phyloP scores from a whole-genome alignment of 2,329 filamentous ascomycete species.

The Diplodia scrobiculata region DNA sequence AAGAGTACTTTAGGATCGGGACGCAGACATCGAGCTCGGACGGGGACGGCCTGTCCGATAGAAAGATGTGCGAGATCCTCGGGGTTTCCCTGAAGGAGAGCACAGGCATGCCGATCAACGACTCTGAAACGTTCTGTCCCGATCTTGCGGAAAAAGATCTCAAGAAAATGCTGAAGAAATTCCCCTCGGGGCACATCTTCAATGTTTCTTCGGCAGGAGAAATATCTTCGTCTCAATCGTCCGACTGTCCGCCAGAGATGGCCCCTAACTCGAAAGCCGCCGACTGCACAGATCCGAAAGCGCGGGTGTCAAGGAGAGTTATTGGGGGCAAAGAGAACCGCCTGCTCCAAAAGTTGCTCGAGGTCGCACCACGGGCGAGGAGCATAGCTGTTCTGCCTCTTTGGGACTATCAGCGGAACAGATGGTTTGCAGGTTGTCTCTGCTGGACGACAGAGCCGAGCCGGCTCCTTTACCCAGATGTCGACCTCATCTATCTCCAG shows the following conservation, averaged over 20 bases:
- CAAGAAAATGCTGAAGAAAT: conserved; percentile 40
- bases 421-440: conserved; percentile 45
- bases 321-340: not conserved
- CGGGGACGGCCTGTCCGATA: not conserved
- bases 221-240: not conserved
- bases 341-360: conserved; percentile 4
- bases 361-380: conserved; percentile 38
- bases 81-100: conserved; percentile 32
- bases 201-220: conserved; percentile 39
- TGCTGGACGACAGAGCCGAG: conserved; percentile 45
- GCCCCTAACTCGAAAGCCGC: not conserved
- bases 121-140: conserved; percentile 8
- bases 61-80: conserved; percentile 35
- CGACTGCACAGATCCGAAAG: not conserved
- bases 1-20: not conserved
- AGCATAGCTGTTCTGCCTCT: conserved; percentile 46
- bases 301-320: too few species aligned
- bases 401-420: conserved; percentile 45
- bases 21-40: not conserved
- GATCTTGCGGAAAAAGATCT: conserved; percentile 39
- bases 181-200: conserved; percentile 45
- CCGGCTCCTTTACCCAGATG: conserved; percentile 44
- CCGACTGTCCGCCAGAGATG: not conserved
- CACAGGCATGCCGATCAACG: conserved; percentile 26
- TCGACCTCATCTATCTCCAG: conserved; percentile 44